These are phyloP conservation scores for Salix suchowensis DNA, from an alignment of 345 rosid species.

Conservation along the genomic window DNA sequence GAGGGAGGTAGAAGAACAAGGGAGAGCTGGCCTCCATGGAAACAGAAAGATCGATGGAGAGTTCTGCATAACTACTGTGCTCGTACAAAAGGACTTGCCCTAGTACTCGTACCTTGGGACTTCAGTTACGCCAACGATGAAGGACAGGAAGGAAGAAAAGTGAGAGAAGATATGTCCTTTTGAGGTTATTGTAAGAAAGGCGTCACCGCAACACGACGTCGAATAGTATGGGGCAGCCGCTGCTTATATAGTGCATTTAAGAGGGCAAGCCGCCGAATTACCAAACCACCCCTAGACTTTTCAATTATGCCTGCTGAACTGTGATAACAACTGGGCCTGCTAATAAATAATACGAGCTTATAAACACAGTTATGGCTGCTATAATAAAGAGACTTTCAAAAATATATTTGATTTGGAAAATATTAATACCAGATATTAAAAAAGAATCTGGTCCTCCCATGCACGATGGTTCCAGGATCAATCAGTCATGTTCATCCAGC, in stretches of 20 bases:
- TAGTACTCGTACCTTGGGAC: background rate
- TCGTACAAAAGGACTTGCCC: background rate
- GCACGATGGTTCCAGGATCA: background rate
- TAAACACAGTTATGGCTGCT: background rate
- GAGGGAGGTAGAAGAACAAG: no score
- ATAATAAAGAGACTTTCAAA: no score
- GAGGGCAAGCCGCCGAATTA: constrained; percentile 10
- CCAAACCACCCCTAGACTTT: constrained; percentile 27
- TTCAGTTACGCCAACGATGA: background rate
- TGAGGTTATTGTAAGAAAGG: background rate
- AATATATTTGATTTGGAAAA: no score
- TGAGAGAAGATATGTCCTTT: background rate
- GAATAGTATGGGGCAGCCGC: background rate
- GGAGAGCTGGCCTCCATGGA: no score
- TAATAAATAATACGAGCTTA: background rate
- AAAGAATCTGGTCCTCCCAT: background rate
- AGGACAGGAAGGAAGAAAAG: background rate
- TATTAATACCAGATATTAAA: no score
- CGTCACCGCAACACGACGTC: background rate
- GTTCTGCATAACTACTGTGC: background rate
- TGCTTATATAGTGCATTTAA: constrained; percentile 30
- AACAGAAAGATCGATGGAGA: no score
- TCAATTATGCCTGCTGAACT: background rate
- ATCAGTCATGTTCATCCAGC: background rate
- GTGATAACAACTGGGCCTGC: constrained; percentile 18